Base-by-base conservation (phyloP, 257 asterid genomes). In the Plantago major region DNA sequence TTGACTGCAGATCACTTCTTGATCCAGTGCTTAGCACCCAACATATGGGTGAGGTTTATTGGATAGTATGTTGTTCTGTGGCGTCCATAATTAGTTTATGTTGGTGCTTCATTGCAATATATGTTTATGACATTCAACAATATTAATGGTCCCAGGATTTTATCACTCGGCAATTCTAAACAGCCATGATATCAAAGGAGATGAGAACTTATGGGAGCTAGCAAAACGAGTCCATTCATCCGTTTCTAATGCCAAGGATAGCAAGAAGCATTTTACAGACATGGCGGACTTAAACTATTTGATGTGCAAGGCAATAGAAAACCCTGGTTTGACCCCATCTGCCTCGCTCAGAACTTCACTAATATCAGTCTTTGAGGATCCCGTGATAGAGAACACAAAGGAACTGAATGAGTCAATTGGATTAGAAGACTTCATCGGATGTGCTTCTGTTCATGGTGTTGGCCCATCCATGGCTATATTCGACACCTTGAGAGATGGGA, bases 291-390 rank as follows among this genome's bases (percentile, higher is more conserved):
- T 93, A 56, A 89, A 93, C 81, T 89, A 81, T 58, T 80, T 91
- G 69, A 89, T 89, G 99, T 72, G 94, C 79, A 93, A 73, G 81
- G 97, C 96, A 50, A 80, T 93, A 48, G 94, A 93, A 3, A 93
- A 87, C 75, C 99, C 99, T 0, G 76, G 91, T 51, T 66, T 89
- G 63, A 89, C 99, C 7, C 87, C 92, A 10, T 76, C 89, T 4
- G 79, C 81, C 22, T 85, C 97, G 5, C 74, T 93, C 33, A 71
- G 96, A 60, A 80, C 99, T 16, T 77, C 99, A 14, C 60, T 87
- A 0, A 58, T 89, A 15, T 83, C 99, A 0, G 83, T 87, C 48
- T 87, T 87, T 44, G 97, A 93, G 79, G 95, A 87, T 14, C 72
- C 88, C 0, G 67, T 73, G 62, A 67, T 81, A 8, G 77, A 81